A percentile compares a stretch with the other conserved stretches of the same genome.
Evolutionary conservation across 1,284 basidiomycete genomes (phyloP).

Genomic region (Cutaneotrichosporon dermatis): DNA sequence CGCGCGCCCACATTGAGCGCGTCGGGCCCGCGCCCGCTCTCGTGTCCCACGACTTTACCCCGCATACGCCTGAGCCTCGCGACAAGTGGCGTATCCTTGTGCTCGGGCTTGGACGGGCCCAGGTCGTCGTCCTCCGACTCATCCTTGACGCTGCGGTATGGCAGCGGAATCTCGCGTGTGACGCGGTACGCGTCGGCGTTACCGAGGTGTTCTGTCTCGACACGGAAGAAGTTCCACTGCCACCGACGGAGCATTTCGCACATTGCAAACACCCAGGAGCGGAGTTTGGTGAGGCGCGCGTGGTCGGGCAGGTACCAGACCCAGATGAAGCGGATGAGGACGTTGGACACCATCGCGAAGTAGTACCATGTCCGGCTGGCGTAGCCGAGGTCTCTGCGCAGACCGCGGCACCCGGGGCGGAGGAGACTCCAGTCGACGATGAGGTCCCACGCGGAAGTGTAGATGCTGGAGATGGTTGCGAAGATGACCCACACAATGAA

Average conservation of each 20-base stretch:
- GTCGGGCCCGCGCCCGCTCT: constrained; percentile 30
- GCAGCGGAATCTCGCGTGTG: constrained; percentile 43
- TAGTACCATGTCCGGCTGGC: constrained; percentile 53
- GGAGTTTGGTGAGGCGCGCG: constrained; percentile 55
- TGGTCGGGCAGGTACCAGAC: constrained; percentile 65
- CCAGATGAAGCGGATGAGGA: constrained; percentile 76
- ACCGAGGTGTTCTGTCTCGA: constrained; percentile 50
- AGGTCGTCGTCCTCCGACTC: constrained; percentile 27
- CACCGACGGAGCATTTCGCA: constrained; percentile 75
- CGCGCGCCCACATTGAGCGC: constrained; percentile 34
- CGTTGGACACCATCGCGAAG: constrained; percentile 57
- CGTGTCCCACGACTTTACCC: neutral
- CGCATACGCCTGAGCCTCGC: neutral
- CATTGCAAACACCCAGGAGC: constrained; percentile 65
- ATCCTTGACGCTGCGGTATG: constrained; percentile 28
- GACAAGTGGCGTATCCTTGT: neutral
- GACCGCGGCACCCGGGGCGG: constrained; percentile 60
- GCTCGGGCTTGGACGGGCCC: neutral
- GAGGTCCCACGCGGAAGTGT: constrained; percentile 71
- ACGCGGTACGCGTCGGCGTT: constrained; percentile 38
- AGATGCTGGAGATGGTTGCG: constrained; percentile 62
- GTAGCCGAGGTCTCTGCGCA: constrained; percentile 73
- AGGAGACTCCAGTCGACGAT: constrained; percentile 60
- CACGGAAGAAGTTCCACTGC: constrained; percentile 80
- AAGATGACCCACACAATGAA: constrained; percentile 64